Base-by-base conservation (phyloP, 371 early-diverging fungal genomes). In the Cokeromyces recurvatus region DNA sequence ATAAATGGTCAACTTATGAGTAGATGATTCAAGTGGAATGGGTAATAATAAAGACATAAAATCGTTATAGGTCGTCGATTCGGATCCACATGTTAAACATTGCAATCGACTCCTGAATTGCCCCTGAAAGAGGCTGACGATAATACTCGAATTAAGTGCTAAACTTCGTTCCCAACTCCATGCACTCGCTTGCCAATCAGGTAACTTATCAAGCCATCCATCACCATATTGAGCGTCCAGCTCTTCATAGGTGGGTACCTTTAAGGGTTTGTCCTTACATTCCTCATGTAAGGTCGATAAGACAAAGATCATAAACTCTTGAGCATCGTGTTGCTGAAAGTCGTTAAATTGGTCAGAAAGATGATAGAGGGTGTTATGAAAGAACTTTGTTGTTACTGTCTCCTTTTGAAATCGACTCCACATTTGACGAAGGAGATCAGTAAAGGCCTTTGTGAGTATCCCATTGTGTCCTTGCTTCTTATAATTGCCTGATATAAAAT, bases 11-110 rank as follows among this genome's bases (percentile, higher is more conserved):
- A 82, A 81, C 15, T 51, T 39, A 22, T 48, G 42, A 14, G 53
- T 38, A 17, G 55, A 64, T 3, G 65, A 59, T n/a, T n/a, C n/a
- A n/a, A n/a, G n/a, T 3, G 96, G 95, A 41, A 99, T 94, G 3
- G 98, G 96, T 8, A 98, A 62, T 0, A 95, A 86, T 14, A 99
- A 63, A 46, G 87, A 91, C 85, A 94, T 93, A 70, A 95, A 95
- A 1, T 90, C 72, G 45, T 94, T 89, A 55, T 89, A 95, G 0
- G 92, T 95, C 1, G 90, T 89, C 2, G 94, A 94, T 3, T 88
- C 87, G 82, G 52, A 15, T 3, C 74, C 60, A 68, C 99, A 99
- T 14, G 78, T 77, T 17, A 82, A 57, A 52, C 99, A 99, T 31
- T 73, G 74, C 27, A 98, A 62, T 34, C 78, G 71, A 55, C 88